Base-by-base conservation (phyloP, 2,329 filamentous ascomycete genomes). In the Fusarium continuum region DNA sequence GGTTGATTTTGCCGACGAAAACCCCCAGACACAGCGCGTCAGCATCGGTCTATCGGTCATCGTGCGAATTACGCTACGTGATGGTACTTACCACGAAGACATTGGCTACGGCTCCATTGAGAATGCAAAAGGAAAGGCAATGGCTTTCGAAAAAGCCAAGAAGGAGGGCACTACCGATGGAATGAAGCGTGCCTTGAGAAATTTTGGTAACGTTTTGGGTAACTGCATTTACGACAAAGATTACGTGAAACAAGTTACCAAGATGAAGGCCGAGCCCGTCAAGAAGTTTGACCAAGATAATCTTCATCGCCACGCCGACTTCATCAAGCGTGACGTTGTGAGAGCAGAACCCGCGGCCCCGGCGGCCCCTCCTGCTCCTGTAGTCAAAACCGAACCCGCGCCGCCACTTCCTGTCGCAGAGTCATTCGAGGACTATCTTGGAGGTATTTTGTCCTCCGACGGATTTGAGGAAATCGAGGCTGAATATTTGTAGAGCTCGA, bases 141-240 rank as follows among this genome's bases (percentile, higher is more conserved):
- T 91, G 46, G 95, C 94, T 0, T 99, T 98, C 72, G 95, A 99
- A 75, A 99, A 99, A 78, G 93, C 95, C 2, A 99, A 98, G 81
- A 99, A 99, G 76, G 93, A 98, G 79, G 96, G 92, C 8, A 96
- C 93, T 4, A 98, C 96, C 9, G 95, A 99, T 78, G 95, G 88
- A 2, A 75, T 99, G 73, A 99, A 99, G 78, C 85, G 95, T 66
- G 88, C 95, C 2, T 75, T 99, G 71, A 85, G 94, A 56, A 97
- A 88, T 64, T 99, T 99, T 77, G 95, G 95, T 57, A 98, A 98
- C 70, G 90, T 98, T 14, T 82, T 99, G 50, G 95, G 95, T n/a
- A 99, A 98, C 74, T 99, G 95, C 80, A 88, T 99, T 56, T 98
- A 99, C 77, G 95, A 99, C 79, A 96, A 97, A 77, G 89, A 94